A percentile compares a stretch with the other conserved stretches of the same genome.
phyloP scores from a whole-genome alignment of 495 filamentous ascomycete species.

The Neurospora sp. region DNA sequence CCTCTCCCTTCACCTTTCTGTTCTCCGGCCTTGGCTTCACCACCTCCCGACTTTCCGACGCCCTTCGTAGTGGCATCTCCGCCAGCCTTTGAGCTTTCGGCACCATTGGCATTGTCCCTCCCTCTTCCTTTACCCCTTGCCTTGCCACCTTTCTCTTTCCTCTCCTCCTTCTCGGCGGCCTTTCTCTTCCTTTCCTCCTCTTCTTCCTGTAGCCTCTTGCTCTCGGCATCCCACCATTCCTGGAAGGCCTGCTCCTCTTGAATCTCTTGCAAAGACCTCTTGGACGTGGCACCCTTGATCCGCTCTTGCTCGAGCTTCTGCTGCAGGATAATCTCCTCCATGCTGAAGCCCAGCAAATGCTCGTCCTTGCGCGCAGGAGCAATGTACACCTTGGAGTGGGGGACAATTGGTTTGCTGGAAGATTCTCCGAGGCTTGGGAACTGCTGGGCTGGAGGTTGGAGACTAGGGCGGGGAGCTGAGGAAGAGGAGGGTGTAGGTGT shows the following conservation, averaged over 20 bases:
- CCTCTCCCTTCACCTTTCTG: constrained; percentile 20
- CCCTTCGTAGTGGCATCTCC: not conserved
- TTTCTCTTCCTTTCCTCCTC: constrained; percentile 41
- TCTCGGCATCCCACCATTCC: constrained; percentile 96
- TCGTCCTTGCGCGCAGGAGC: constrained; percentile 37
- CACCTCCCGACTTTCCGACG: not conserved
- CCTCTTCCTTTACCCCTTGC: constrained; percentile 1
- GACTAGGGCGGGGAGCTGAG: constrained; percentile 4
- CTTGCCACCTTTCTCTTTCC: not conserved
- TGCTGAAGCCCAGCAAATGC: constrained; percentile 54
- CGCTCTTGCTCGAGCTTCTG: constrained; percentile 78
- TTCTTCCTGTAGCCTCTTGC: constrained; percentile 54
- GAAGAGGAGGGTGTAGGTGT: constrained; percentile 4
- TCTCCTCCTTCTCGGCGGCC: constrained; percentile 17
- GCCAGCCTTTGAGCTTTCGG: not conserved
- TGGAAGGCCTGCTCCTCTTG: constrained; percentile 95
- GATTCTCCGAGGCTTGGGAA: not conserved
- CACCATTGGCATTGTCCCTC: not conserved
- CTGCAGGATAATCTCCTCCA: constrained; percentile 82
- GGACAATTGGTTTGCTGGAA: constrained; percentile 21
- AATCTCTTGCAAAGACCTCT: constrained; percentile 82
- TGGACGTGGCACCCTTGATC: constrained; percentile 72
- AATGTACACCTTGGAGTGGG: constrained; percentile 43
- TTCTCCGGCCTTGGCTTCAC: not conserved
- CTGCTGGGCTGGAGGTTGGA: not conserved